Conservation (phyloP, 2,329 filamentous ascomycete genomes). For the Cordyceps fumosorosea region DNA sequence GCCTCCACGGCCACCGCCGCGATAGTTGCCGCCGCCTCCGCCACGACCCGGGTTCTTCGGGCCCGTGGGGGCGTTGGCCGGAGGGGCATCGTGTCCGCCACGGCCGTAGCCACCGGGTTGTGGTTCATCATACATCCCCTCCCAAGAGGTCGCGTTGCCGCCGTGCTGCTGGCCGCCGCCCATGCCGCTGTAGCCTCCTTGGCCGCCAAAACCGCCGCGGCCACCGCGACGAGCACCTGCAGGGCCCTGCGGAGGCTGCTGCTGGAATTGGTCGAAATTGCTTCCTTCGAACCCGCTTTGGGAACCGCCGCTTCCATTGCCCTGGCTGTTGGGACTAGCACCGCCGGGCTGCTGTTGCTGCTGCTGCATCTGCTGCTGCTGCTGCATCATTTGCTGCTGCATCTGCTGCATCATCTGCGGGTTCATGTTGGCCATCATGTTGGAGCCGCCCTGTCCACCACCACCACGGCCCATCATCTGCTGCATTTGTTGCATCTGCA, state of each 20-base stretch:
- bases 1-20: slow-evolving; percentile 75
- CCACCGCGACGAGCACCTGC: slow-evolving; percentile 12
- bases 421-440: slow-evolving; percentile 38
- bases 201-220: slow-evolving; percentile 11
- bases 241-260: slow-evolving; percentile 11
- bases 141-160: slow-evolving; percentile 78
- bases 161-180: slow-evolving; percentile 28
- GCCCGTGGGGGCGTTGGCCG: slow-evolving; percentile 71
- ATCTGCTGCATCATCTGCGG: slow-evolving; percentile 53
- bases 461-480: slow-evolving; percentile 42
- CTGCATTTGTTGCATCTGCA: slow-evolving; percentile 68
- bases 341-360: slow-evolving; percentile 12
- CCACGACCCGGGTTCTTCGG: slow-evolving; percentile 84
- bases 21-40: slow-evolving; percentile 78
- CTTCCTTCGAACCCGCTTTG: slow-evolving; percentile 14
- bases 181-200: slow-evolving; percentile 20
- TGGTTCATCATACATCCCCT: slow-evolving; percentile 97
- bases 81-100: slow-evolving; percentile 39
- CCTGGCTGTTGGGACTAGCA: slow-evolving; percentile 10
- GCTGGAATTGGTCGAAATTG: slow-evolving; percentile 14
- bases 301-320: slow-evolving; percentile 21
- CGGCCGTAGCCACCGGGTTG: slow-evolving; percentile 51
- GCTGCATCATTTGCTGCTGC: slow-evolving; percentile 28
- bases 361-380: slow-evolving; percentile 21
- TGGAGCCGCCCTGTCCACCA: slow-evolving; percentile 28